Evolutionary conservation across 2,329 filamentous ascomycete species (phyloP).

Genomic region (Aspergillus sp.): DNA sequence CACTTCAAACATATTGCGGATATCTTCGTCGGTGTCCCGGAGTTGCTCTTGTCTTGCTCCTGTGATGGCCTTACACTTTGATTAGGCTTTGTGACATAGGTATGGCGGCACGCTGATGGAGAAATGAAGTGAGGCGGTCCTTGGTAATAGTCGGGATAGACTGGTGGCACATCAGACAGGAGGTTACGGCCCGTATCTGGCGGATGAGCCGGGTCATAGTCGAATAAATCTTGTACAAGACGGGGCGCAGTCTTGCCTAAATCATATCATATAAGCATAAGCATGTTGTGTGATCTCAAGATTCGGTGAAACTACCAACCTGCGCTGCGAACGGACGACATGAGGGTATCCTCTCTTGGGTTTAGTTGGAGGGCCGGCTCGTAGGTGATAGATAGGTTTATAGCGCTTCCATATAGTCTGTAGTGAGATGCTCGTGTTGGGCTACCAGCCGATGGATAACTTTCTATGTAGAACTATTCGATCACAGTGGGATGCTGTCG

Average conservation of each 20-base stretch:
- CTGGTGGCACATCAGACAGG: constrained; percentile 58
- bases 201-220: constrained; percentile 47
- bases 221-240: constrained; percentile 46
- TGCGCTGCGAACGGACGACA: constrained; percentile 33
- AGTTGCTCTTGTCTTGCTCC: constrained; percentile 37
- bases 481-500: constrained; percentile 6
- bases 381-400: not conserved
- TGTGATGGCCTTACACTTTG: constrained; percentile 52
- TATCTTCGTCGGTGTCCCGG: constrained; percentile 55
- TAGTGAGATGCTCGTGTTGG: not conserved
- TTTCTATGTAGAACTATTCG: constrained; percentile 8
- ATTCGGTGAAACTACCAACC: constrained; percentile 26
- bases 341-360: constrained; percentile 23
- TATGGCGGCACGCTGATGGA: constrained; percentile 56
- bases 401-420: constrained; percentile 13
- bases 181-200: constrained; percentile 51
- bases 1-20: constrained; percentile 63
- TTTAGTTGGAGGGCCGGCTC: constrained; percentile 10
- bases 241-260: constrained; percentile 54
- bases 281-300: not conserved
- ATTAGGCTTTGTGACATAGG: constrained; percentile 56
- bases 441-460: not conserved
- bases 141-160: constrained; percentile 41
- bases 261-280: not conserved
- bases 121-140: constrained; percentile 38